Base-by-base conservation (phyloP, 805 yeast species). In the Limtongia smithiae region DNA sequence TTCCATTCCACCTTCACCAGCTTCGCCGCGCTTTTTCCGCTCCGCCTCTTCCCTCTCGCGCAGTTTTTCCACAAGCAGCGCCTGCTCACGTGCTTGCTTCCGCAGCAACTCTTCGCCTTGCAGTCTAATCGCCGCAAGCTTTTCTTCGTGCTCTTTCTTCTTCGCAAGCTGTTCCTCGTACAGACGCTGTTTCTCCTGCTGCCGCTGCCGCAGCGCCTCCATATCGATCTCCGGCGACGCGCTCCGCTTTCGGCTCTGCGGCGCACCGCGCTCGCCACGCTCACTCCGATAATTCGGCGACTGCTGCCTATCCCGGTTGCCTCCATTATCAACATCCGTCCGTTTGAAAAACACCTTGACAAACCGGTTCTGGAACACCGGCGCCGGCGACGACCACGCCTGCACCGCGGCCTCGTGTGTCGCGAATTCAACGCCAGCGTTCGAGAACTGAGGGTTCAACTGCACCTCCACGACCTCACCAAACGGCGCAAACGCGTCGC, bases 301-400 rank as follows among this genome's bases (percentile, higher is more conserved):
- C n/a, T n/a, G n/a, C 25, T 37, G 37, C 45, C 51, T 55, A n/a
- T n/a, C n/a, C n/a, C 33, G 20, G n/a, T n/a, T n/a, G 18, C 33
- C 28, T 6, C 22, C 9, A 20, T 21, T 42, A 28, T 52, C 57
- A 20, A 32, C 54, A 25, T 50, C 56, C 9, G 58, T 51, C 37
- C 52, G 55, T 21, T 68, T 67, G 72, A 74, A 76, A 60, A 61
- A 74, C 34, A 75, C 69, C 59, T 75, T 75, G 53, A 76, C 69
- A 51, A 75, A 74, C 44, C 80, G 69, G 64, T 76, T 76, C 45
- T 68, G 71, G 54, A 75, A 75, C 14, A 76, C 68, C 4, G 78
- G 73, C 3, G 61, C 66, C 1, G 78, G 75, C 25, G 68, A 65
- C 4, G 59, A 41, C 71, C 75, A 75, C 1, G 79, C 80, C 5